Conservation (phyloP, 345 rosid genomes). For the Bruguiera sexangula region DNA sequence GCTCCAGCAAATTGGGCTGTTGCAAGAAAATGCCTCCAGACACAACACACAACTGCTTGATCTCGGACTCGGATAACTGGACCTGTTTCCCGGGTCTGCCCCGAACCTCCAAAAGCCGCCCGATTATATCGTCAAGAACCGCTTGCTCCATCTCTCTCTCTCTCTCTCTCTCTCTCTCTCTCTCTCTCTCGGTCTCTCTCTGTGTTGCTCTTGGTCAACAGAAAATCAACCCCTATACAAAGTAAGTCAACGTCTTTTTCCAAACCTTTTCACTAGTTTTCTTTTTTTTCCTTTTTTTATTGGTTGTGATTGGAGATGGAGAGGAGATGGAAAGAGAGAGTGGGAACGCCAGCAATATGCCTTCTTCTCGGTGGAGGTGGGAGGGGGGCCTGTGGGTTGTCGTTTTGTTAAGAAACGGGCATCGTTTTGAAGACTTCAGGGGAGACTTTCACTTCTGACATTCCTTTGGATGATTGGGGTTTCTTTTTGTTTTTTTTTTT, state of each 20-base stretch:
- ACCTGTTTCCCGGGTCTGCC: constrained; percentile 70
- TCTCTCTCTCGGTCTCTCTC: not conserved
- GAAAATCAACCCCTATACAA: not conserved
- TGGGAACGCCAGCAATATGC: no score
- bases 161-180: not conserved
- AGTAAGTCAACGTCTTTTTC: constrained; percentile 3
- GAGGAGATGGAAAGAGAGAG: not conserved
- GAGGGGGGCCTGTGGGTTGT: no score
- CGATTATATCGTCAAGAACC: constrained; percentile 60
- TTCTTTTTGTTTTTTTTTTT: no score
- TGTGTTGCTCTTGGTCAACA: not conserved
- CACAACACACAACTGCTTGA: constrained; percentile 54
- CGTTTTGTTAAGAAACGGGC: no score
- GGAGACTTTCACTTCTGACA: no score
- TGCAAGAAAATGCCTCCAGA: constrained; percentile 58
- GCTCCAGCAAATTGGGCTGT: constrained; percentile 70
- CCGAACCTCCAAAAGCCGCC: constrained; percentile 55
- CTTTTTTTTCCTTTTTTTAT: not conserved
- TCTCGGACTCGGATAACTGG: constrained; percentile 70
- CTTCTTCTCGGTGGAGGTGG: no score
- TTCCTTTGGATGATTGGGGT: no score
- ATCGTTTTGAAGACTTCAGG: no score
- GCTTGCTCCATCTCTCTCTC: constrained; percentile 44
- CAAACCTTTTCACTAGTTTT: not conserved
- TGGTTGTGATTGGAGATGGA: not conserved